Evolutionary conservation across 2,329 filamentous ascomycete species (phyloP).

Genomic region (Phoma herbarum): DNA sequence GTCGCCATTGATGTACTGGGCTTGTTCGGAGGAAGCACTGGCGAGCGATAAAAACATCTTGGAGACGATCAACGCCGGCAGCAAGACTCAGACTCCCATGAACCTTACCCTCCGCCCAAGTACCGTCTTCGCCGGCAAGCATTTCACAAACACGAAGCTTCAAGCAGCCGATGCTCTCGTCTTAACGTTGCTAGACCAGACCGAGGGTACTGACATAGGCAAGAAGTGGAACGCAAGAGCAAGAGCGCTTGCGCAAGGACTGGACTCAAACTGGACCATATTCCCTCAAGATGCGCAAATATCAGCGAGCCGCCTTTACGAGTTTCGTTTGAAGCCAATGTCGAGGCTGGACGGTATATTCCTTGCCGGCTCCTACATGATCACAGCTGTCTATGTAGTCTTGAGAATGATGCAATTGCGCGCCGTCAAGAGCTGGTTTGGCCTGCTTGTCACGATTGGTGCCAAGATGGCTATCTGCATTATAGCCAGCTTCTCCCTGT

Average conservation of each 20-base stretch:
- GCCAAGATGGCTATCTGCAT: slow-evolving; percentile 76
- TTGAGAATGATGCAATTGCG: slow-evolving; percentile 73
- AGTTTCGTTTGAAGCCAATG: slow-evolving; percentile 80
- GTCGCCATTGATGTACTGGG: slow-evolving; percentile 85
- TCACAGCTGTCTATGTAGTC: slow-evolving; percentile 71
- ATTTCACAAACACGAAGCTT: slow-evolving; percentile 72
- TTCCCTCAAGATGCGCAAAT: slow-evolving; percentile 68
- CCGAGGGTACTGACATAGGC: slow-evolving; percentile 70
- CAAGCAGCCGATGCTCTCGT: slow-evolving; percentile 80
- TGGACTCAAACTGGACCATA: slow-evolving; percentile 67
- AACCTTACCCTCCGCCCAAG: slow-evolving; percentile 80
- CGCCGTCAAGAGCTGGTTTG: slow-evolving; percentile 78
- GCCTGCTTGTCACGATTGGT: slow-evolving; percentile 74
- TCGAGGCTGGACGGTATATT: slow-evolving; percentile 71
- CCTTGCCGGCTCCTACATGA: slow-evolving; percentile 70
- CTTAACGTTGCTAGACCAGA: slow-evolving; percentile 76
- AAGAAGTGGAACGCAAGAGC: slow-evolving; percentile 71
- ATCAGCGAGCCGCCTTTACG: slow-evolving; percentile 70
- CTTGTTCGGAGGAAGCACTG: slow-evolving; percentile 69
- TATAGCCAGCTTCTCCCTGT: slow-evolving; percentile 81
- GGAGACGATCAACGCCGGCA: slow-evolving; percentile 72
- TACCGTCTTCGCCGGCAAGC: slow-evolving; percentile 83
- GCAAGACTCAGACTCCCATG: slow-evolving; percentile 69
- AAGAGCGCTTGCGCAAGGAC: slow-evolving; percentile 60
- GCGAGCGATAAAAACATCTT: slow-evolving; percentile 70